A percentile compares a stretch with the other conserved stretches of the same genome.
Evolutionary conservation across 345 rosid species (phyloP).

Genomic region (Aquilaria yunnanensis): DNA sequence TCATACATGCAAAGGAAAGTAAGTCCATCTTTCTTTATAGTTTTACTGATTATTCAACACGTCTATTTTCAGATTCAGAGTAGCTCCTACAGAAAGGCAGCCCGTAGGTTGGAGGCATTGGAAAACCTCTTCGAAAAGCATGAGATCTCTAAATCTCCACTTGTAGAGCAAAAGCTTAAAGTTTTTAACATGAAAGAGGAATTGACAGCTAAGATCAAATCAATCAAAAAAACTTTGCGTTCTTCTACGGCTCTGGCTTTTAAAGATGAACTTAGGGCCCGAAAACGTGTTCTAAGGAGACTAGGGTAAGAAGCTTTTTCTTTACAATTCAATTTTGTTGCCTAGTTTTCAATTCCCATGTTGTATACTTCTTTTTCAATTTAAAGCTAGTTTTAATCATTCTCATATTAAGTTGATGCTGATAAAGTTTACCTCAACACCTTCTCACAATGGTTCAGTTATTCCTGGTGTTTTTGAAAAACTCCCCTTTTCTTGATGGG

Average conservation of each 20-base stretch:
- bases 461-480: no score
- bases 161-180: constrained; percentile 70
- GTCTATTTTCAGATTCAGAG: constrained; percentile 49
- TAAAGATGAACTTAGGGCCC: constrained; percentile 96
- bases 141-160: constrained; percentile 86
- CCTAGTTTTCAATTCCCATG: not conserved
- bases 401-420: no score
- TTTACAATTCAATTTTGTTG: not conserved
- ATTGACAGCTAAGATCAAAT: constrained; percentile 68
- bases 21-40: not conserved
- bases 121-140: constrained; percentile 84
- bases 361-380: constrained; percentile 1
- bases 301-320: constrained; percentile 56
- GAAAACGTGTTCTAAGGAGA: constrained; percentile 91
- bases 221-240: constrained; percentile 66
- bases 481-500: no score
- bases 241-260: constrained; percentile 80
- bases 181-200: constrained; percentile 75
- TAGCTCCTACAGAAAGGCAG: constrained; percentile 69
- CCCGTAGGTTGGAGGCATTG: constrained; percentile 75
- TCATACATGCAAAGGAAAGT: constrained; percentile 6
- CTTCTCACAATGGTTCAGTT: no score
- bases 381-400: not conserved
- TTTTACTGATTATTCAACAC: constrained; percentile 7
- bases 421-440: no score